Evolutionary conservation across 75 land plant genomes (phyloP), one percentile per base, ranked within the genome.

Genomic region (Pinus albicaulis): DNA sequence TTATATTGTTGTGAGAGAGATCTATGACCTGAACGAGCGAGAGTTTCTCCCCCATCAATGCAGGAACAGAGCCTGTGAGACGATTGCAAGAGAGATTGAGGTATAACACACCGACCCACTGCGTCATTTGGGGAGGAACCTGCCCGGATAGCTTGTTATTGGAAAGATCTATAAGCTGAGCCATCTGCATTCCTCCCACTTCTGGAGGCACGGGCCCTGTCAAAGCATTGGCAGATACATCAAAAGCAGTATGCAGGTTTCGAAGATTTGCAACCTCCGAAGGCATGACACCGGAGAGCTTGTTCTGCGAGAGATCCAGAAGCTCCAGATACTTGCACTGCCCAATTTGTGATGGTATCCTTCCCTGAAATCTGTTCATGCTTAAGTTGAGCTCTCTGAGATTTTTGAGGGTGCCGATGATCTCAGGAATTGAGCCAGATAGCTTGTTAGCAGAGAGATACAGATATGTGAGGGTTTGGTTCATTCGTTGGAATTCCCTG

Each of bases 221-320:
- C n/a, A 69, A 41, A 20, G 20, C 19, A 41, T 69, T 69, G 52
- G 28, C n/a, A 0, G 71, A 69, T 20, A 69, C 20, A 69, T 36
- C 36, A 1, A 69, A 41, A 34, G 3, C 17, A 8, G 1, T 17
- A 3, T 6, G 24, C 0, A 38, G 20, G 17, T 69, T 31, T 16
- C 56, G 75, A 71, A 71, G 73, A 71, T 34, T 59, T 20, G 63
- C 59, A 78, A 78, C 57, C 56, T 52, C 31, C 19, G 56, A 53
- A 57, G 98, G 93, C 23, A 95, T 85, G 56, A 74, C 82, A 44
- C 98, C 98, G 5, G 92, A 83, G 55, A 95, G 82, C 17, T 71
- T 23, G 66, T 95, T 95, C 8, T 86, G 83, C 79, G 87, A 89
- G 71, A 93, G 81, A 28, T 89, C 82, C 44, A 95, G 56, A 16